Evolutionary conservation across 768 basidiomycete species (phyloP).

Genomic region (Artomyces pyxidatus): DNA sequence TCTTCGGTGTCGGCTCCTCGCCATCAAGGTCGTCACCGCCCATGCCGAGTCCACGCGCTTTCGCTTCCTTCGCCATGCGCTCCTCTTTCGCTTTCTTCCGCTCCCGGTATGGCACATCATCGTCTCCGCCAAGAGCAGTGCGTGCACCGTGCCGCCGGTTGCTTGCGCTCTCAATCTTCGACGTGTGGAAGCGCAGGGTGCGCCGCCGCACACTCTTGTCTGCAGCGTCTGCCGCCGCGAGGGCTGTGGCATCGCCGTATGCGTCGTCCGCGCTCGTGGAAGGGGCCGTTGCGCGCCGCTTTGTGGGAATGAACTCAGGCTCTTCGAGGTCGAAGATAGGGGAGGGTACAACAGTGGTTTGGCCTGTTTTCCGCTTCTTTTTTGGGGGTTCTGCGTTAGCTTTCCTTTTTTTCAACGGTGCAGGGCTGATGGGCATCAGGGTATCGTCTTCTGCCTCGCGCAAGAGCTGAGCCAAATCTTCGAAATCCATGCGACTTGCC

Average conservation of each 20-base stretch:
- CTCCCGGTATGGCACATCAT: slow-evolving; percentile 88
- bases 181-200: slow-evolving; percentile 87
- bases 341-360: slow-evolving; percentile 17
- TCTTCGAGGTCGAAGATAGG: slow-evolving; percentile 73
- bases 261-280: slow-evolving; percentile 30
- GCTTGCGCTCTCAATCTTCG: slow-evolving; percentile 79
- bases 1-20: slow-evolving; percentile 34
- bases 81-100: slow-evolving; percentile 55
- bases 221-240: slow-evolving; percentile 63
- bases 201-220: slow-evolving; percentile 82
- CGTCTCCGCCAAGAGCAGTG: slow-evolving; percentile 78
- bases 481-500: slow-evolving; percentile 3
- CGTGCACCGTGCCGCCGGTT: slow-evolving; percentile 70
- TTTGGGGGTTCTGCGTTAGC: slow-evolving; percentile 27
- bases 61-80: slow-evolving; percentile 46
- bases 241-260: slow-evolving; percentile 67
- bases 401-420: slow-evolving; percentile 18
- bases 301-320: slow-evolving; percentile 49
- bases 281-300: slow-evolving; percentile 14
- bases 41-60: slow-evolving; percentile 35
- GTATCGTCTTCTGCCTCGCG: slow-evolving; percentile 13
- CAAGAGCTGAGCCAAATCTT: slow-evolving; percentile 11
- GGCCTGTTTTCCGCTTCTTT: slow-evolving; percentile 58
- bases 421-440: slow-evolving; percentile 16
- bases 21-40: slow-evolving; percentile 66